A percentile compares a stretch with the other conserved stretches of the same genome.
These are phyloP conservation scores for Metschnikowia lunata DNA, from an alignment of 805 yeast species.

Conservation along the genomic window DNA sequence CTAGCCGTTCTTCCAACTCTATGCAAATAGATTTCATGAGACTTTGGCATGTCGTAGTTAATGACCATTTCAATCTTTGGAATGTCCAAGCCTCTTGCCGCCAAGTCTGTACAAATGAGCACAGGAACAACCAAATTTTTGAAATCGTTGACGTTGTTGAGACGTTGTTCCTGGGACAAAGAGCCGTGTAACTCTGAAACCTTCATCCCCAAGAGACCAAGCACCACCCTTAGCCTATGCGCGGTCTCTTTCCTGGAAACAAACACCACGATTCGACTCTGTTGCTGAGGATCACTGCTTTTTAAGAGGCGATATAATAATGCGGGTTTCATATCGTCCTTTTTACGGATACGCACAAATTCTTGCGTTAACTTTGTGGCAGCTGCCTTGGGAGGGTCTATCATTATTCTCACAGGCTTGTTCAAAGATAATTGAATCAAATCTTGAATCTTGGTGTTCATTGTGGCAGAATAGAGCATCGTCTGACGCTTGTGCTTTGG, in stretches of 20 bases:
- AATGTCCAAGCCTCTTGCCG: slow-evolving; percentile 98
- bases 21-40: slow-evolving; percentile 87
- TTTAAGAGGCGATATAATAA: slow-evolving; percentile 68
- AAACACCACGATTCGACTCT: slow-evolving; percentile 79
- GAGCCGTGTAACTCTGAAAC: slow-evolving; percentile 83
- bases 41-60: slow-evolving; percentile 93
- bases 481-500: slow-evolving; percentile 90
- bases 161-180: slow-evolving; percentile 87
- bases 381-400: slow-evolving; percentile 93
- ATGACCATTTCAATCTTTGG: slow-evolving; percentile 94
- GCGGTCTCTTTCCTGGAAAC: slow-evolving; percentile 91
- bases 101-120: slow-evolving; percentile 92
- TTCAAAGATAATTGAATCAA: slow-evolving; percentile 82
- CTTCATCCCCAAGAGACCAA: slow-evolving; percentile 71
- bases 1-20: slow-evolving; percentile 99
- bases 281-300: slow-evolving; percentile 56
- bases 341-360: slow-evolving; percentile 89
- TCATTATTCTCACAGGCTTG: slow-evolving; percentile 91
- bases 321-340: slow-evolving; percentile 81
- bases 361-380: slow-evolving; percentile 90
- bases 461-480: slow-evolving; percentile 91
- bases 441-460: slow-evolving; percentile 89
- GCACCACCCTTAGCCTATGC: slow-evolving; percentile 71
- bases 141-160: slow-evolving; percentile 76
- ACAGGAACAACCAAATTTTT: slow-evolving; percentile 80